Percentiles rank a stretch among this genome's conserved stretches.
phyloP scores from a whole-genome alignment of 768 basidiomycete genomes.

The Boletus huronensis region DNA sequence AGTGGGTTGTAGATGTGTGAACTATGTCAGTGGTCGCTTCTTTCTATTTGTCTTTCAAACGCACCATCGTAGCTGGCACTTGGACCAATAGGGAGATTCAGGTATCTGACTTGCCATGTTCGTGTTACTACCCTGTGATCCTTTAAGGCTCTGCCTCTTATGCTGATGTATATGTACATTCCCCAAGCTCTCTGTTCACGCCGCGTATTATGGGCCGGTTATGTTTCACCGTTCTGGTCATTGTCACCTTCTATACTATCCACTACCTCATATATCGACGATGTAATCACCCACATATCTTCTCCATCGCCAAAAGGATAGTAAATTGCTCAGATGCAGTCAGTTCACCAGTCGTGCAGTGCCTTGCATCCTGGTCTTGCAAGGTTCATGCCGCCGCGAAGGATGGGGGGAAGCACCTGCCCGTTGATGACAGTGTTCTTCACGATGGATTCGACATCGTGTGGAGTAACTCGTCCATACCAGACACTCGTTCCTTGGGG shows the following conservation, averaged over 20 bases:
- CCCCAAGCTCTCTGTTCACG: slow-evolving; percentile 5
- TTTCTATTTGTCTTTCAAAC: slow-evolving; percentile 3
- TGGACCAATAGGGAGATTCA: slow-evolving; percentile 23
- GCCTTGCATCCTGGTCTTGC: slow-evolving; percentile 61
- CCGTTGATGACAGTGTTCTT: slow-evolving; percentile 85
- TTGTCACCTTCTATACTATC: slow-evolving; percentile 20
- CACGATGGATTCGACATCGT: slow-evolving; percentile 83
- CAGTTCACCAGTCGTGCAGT: slow-evolving; percentile 68
- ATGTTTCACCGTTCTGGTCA: slow-evolving; percentile 4
- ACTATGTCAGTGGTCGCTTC: slow-evolving; percentile 10
- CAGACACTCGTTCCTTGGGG: slow-evolving; percentile 84
- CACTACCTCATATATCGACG: slow-evolving; percentile 25
- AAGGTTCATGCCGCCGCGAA: slow-evolving; percentile 85
- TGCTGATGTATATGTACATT: slow-evolving; percentile 4
- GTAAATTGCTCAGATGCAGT: not conserved
- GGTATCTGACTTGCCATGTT: slow-evolving; percentile 12
- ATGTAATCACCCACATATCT: slow-evolving; percentile 22
- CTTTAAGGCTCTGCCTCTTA: not conserved
- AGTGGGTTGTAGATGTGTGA: slow-evolving; percentile 14
- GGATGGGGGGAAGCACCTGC: slow-evolving; percentile 75
- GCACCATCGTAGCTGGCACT: slow-evolving; percentile 8
- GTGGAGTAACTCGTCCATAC: slow-evolving; percentile 92
- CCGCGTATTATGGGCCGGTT: slow-evolving; percentile 5
- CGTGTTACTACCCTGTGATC: slow-evolving; percentile 6
- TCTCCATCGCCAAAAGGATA: not conserved